Evolutionary conservation across 106 monocot genomes (phyloP).

Genomic region (Cymbidium sinense): DNA sequence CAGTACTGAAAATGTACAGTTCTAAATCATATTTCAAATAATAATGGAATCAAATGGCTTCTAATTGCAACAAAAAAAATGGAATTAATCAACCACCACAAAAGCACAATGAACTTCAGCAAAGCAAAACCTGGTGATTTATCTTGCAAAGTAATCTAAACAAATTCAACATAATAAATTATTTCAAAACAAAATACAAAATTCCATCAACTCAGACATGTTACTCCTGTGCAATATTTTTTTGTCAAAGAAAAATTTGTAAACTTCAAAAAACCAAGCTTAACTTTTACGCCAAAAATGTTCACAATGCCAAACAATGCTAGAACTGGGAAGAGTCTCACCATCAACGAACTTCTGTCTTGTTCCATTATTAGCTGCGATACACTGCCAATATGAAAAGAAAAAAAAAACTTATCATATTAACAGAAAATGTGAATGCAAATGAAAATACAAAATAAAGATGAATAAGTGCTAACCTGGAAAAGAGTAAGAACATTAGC

Average conservation of each 20-base stretch:
- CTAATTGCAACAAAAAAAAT: no score
- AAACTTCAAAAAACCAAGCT: not conserved
- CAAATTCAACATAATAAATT: no score
- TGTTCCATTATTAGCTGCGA: constrained; percentile 47
- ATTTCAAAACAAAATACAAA: no score
- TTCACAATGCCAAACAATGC: no score
- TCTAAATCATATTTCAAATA: no score
- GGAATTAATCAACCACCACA: no score
- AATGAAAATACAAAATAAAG: not conserved
- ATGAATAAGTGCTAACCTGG: constrained; percentile 21
- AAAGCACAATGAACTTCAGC: no score
- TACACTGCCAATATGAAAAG: constrained; percentile 19
- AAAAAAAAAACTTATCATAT: not conserved
- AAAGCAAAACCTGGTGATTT: no score
- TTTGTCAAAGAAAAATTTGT: not conserved
- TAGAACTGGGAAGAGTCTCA: constrained; percentile 13
- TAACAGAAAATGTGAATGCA: not conserved
- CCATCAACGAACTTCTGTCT: constrained; percentile 40
- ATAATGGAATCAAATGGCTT: no score
- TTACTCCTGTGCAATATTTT: not conserved
- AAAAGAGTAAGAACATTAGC: constrained; percentile 52
- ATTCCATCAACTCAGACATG: no score
- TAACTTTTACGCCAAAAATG: not conserved
- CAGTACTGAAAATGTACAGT: not conserved
- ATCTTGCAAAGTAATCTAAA: no score